A percentile compares a stretch with the other conserved stretches of the same genome.
Conservation (phyloP, 371 early-diverging fungal species). For the Apophysomyces trapeziformis region DNA sequence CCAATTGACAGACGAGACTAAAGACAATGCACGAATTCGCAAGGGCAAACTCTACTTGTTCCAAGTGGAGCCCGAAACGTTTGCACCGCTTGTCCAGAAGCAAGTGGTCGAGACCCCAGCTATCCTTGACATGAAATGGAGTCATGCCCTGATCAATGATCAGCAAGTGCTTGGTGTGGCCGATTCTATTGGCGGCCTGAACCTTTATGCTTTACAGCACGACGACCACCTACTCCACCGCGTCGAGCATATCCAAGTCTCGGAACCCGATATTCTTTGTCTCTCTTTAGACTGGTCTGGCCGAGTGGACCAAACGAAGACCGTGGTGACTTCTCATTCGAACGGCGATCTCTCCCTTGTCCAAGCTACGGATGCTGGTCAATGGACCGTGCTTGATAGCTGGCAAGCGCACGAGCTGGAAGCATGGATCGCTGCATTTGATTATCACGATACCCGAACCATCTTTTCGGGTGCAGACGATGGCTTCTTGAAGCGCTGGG, state of each 20-base stretch:
- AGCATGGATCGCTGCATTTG: conserved; percentile 91
- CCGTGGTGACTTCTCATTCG: conserved; percentile 68
- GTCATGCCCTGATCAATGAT: conserved; percentile 51
- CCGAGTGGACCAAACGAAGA: conserved; percentile 44
- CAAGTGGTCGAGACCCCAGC: conserved; percentile 70
- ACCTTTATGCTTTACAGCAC: conserved; percentile 50
- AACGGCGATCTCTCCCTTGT: conserved; percentile 67
- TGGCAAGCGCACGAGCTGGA: conserved; percentile 90
- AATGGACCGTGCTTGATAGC: conserved; percentile 39
- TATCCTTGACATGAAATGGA: conserved; percentile 89
- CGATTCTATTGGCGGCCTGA: conserved; percentile 66
- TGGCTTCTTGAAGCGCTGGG: conserved; percentile 85
- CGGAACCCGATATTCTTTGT: conserved; percentile 62
- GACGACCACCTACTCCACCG: neutral
- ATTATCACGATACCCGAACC: conserved; percentile 72
- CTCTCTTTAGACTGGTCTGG: conserved; percentile 93
- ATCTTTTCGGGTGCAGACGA: conserved; percentile 86
- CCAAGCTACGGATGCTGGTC: conserved; percentile 32
- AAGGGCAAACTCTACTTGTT: conserved; percentile 48
- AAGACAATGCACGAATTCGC: conserved; percentile 38
- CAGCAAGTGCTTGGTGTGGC: conserved; percentile 59
- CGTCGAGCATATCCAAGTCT: conserved; percentile 30
- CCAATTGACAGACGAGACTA: conserved; percentile 60
- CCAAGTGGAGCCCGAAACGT: conserved; percentile 21
- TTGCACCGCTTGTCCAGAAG: conserved; percentile 25